These are phyloP conservation scores for grape (Vitis vinifera) DNA, from an alignment of 164 flowering plant species.

Conservation along the genomic window ASM3070453v1 NC_081807.1:7167501-7168000, in stretches of 20 bases:
- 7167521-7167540: constrained; percentile 85
- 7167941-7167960: too few relatives aligned
- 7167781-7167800: constrained; percentile 15
- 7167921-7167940: too few relatives aligned
- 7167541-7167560: constrained; percentile 64
- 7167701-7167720: constrained; percentile 85
- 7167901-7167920: too few relatives aligned
- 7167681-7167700: constrained; percentile 89
- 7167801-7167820: constrained; percentile 20
- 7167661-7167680: constrained; percentile 93
- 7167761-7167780: not conserved
- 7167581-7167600: not conserved
- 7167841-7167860: constrained; percentile 7
- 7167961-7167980: too few relatives aligned
- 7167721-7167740: constrained; percentile 73
- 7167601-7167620: not conserved
- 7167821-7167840: constrained; percentile 25
- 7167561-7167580: constrained; percentile 6
- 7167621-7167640: constrained; percentile 45
- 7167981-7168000: too few relatives aligned
- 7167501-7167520: constrained; percentile 83
- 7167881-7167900: too few relatives aligned
- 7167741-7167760: constrained; percentile 44
- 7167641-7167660: constrained; percentile 99
- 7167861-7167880: not conserved